Evolutionary conservation across 2,329 filamentous ascomycete genomes (phyloP).

Genomic region (Botryotinia globosa): DNA sequence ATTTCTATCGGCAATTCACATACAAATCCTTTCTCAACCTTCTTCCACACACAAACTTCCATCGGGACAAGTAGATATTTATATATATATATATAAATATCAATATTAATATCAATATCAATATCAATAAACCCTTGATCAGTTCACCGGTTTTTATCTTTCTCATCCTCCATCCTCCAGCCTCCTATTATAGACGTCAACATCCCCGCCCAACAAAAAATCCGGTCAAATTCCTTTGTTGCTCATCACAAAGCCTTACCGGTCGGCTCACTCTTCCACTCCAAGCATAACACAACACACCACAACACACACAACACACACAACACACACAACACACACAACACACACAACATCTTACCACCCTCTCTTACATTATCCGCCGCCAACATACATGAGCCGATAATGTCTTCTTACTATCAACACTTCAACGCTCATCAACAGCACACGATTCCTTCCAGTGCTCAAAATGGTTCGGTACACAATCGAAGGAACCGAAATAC

Average conservation of each 20-base stretch:
- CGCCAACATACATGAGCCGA: constrained; percentile 36
- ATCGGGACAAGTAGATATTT: neutral
- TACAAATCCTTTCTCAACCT: neutral
- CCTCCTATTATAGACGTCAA: neutral
- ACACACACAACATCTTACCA: neutral
- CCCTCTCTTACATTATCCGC: constrained; percentile 4
- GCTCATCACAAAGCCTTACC: constrained; percentile 16
- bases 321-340: constrained; percentile 7
- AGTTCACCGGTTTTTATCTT: neutral
- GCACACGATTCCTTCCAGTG: constrained; percentile 53
- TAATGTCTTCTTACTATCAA: constrained; percentile 63
- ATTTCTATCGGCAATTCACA: constrained; percentile 5
- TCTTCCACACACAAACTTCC: neutral
- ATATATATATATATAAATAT: neutral
- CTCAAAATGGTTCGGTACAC: constrained; percentile 55
- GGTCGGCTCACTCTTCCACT: neutral
- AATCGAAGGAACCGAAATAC: constrained; percentile 82
- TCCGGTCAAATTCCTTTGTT: constrained; percentile 17
- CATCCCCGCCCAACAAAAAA: neutral
- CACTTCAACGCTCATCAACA: constrained; percentile 57
- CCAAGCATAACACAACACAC: neutral
- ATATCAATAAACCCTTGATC: neutral
- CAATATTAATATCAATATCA: neutral
- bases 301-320: neutral
- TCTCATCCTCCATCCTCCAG: neutral